Conservation (phyloP, 148 eudicot species). For the Gaultheria prostrata region DNA sequence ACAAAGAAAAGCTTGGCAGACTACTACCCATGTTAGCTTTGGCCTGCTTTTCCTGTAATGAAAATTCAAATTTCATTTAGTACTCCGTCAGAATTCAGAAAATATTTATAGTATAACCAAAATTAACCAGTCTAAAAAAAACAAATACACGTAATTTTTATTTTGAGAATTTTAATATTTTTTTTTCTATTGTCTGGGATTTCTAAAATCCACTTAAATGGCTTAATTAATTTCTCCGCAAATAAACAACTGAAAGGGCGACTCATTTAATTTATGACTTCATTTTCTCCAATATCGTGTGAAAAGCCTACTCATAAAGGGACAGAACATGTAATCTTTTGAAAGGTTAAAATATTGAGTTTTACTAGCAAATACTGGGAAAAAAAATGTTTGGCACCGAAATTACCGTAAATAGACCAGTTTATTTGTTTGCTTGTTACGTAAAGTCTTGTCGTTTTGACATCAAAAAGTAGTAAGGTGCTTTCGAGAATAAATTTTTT, state of each 20-base stretch:
- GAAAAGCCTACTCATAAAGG: neutral
- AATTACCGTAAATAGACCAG: neutral
- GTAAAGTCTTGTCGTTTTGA: too few species aligned
- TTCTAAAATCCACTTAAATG: neutral
- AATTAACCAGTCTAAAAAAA: neutral
- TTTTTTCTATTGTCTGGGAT: neutral
- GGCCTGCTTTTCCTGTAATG: conserved; percentile 54
- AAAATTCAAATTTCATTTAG: neutral
- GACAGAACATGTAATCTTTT: neutral
- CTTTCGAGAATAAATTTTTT: too few species aligned
- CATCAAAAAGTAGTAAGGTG: too few species aligned
- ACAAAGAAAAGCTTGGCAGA: conserved; percentile 53
- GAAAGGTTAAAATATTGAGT: neutral
- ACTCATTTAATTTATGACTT: neutral
- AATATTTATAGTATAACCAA: neutral
- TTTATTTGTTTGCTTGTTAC: neutral
- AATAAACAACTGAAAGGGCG: neutral
- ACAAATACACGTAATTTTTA: neutral
- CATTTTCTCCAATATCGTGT: neutral
- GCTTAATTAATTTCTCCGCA: neutral
- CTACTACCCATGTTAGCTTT: conserved; percentile 52
- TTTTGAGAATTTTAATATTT: neutral
- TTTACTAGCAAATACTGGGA: neutral
- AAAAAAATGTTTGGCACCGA: neutral
- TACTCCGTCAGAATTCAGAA: neutral